A percentile compares a stretch with the other conserved stretches of the same genome.
Conservation (phyloP, 768 basidiomycete species). For the Boletus barrowsii region DNA sequence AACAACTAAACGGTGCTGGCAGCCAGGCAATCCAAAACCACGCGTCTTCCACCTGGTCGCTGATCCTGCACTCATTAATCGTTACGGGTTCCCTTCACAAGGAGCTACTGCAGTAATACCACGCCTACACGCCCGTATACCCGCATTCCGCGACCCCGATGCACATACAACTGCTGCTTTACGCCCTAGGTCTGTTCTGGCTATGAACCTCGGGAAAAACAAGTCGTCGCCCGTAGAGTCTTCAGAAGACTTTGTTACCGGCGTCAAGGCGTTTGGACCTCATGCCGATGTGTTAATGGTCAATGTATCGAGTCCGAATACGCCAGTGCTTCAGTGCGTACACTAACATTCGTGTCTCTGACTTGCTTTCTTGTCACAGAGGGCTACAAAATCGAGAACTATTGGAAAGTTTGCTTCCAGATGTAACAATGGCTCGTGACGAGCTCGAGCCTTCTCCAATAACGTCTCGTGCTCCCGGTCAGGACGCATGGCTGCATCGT, state of each 20-base stretch:
- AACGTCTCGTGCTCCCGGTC: no score
- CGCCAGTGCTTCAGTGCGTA: conserved; percentile 84
- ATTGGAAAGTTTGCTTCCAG: no score
- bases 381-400: conserved; percentile 77
- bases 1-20: conserved; percentile 9
- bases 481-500: conserved; percentile 46
- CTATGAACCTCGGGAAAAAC: conserved; percentile 96
- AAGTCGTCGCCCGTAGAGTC: conserved; percentile 81
- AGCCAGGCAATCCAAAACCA: conserved; percentile 91
- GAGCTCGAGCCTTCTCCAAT: no score
- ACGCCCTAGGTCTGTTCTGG: conserved; percentile 65
- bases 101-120: conserved; percentile 79
- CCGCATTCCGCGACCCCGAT: conserved; percentile 40
- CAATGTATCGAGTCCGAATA: conserved; percentile 97
- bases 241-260: conserved; percentile 83
- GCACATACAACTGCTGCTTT: conserved; percentile 41
- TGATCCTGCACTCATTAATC: conserved; percentile 85
- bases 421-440: no score
- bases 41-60: conserved; percentile 86
- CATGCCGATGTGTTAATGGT: conserved; percentile 92
- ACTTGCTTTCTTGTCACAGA: conserved; percentile 33
- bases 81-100: conserved; percentile 96
- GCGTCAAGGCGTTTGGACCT: conserved; percentile 80
- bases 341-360: not conserved
- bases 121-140: conserved; percentile 72